Conservation (phyloP, 2,329 filamentous ascomycete genomes). For the Talaromyces islandicus region DNA sequence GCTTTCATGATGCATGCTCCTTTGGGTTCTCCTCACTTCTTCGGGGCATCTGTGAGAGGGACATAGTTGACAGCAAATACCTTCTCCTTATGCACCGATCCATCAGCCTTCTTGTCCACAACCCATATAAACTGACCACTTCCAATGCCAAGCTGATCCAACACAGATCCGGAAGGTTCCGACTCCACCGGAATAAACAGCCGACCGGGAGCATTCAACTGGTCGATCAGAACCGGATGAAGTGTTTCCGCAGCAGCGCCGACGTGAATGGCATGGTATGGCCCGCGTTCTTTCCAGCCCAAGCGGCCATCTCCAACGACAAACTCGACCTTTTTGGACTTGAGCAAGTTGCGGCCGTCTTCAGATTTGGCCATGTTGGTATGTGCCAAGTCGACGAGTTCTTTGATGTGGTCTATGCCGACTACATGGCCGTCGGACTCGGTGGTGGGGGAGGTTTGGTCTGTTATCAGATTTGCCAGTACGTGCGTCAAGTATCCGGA, state of each 20-base stretch:
- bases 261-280: constrained; percentile 93
- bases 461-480: constrained; percentile 65
- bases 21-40: constrained; percentile 5
- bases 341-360: constrained; percentile 55
- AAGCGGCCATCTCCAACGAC: constrained; percentile 68
- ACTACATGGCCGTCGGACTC: constrained; percentile 50
- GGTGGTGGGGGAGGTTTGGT: constrained; percentile 14
- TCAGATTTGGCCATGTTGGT: constrained; percentile 60
- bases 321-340: constrained; percentile 62
- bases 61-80: constrained; percentile 60
- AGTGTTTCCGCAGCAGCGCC: constrained; percentile 75
- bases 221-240: constrained; percentile 66
- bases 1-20: not conserved
- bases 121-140: constrained; percentile 56
- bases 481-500: constrained; percentile 85
- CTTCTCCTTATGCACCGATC: constrained; percentile 50
- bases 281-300: constrained; percentile 54
- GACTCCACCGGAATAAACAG: constrained; percentile 60
- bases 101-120: constrained; percentile 56
- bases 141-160: constrained; percentile 16
- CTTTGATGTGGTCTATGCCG: constrained; percentile 67
- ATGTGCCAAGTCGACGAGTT: constrained; percentile 57
- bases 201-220: constrained; percentile 72
- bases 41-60: constrained; percentile 53
- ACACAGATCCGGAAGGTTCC: constrained; percentile 25